Evolutionary conservation across 1,284 basidiomycete genomes (phyloP).

Genomic region (Trichosporon sp.): DNA sequence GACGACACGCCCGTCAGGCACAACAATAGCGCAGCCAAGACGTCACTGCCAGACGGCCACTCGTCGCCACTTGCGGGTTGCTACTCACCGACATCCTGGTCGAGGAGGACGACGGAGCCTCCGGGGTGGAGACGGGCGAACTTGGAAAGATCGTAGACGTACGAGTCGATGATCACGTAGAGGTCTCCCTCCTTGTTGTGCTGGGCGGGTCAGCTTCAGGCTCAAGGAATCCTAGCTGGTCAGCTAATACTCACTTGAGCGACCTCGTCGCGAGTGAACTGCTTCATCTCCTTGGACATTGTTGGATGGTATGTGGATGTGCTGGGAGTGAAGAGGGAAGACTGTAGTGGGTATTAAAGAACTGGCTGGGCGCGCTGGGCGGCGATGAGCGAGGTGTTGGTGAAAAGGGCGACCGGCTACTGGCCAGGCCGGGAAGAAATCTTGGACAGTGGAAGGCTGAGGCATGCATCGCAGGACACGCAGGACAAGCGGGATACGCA

Average conservation of each 20-base stretch:
- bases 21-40: background rate
- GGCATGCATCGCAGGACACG: background rate
- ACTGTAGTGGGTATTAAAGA: background rate
- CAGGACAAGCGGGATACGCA: background rate
- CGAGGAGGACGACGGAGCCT: constrained; percentile 71
- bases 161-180: constrained; percentile 80
- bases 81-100: constrained; percentile 62
- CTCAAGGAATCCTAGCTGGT: no score
- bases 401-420: constrained; percentile 21
- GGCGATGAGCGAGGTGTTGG: constrained; percentile 2
- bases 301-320: constrained; percentile 23
- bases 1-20: background rate
- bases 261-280: constrained; percentile 56
- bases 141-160: constrained; percentile 76
- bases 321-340: background rate
- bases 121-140: constrained; percentile 82
- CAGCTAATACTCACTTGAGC: constrained; percentile 51
- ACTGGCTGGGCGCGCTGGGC: background rate
- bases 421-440: constrained; percentile 15
- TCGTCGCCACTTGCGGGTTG: background rate
- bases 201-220: constrained; percentile 55
- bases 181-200: constrained; percentile 76
- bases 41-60: background rate
- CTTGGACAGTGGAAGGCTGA: background rate
- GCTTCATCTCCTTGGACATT: constrained; percentile 44